Evolutionary conservation across 2,329 filamentous ascomycete genomes (phyloP).

Genomic region (Pestalotiopsis sp.): DNA sequence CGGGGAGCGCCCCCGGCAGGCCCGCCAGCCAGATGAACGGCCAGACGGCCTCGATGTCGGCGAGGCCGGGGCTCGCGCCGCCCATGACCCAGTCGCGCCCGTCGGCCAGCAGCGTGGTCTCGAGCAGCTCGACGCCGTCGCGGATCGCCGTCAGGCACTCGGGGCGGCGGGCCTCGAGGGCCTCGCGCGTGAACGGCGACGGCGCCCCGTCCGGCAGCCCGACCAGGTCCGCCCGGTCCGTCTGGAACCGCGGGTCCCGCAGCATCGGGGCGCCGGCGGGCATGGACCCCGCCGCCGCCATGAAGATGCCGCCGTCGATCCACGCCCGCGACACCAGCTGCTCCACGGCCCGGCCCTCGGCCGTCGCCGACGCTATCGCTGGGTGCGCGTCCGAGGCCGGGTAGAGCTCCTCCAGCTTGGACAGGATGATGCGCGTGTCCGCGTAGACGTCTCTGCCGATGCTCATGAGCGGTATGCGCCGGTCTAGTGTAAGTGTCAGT

Average conservation of each 20-base stretch:
- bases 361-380: slow-evolving; percentile 36
- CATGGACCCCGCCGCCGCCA: slow-evolving; percentile 54
- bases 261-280: slow-evolving; percentile 56
- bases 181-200: slow-evolving; percentile 26
- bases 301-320: slow-evolving; percentile 63
- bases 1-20: slow-evolving; percentile 58
- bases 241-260: slow-evolving; percentile 59
- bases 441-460: slow-evolving; percentile 70
- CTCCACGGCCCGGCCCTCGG: slow-evolving; percentile 50
- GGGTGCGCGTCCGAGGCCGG: slow-evolving; percentile 41
- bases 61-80: slow-evolving; percentile 54
- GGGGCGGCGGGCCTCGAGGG: slow-evolving; percentile 38
- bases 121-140: slow-evolving; percentile 58
- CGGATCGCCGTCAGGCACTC: slow-evolving; percentile 60
- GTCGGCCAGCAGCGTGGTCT: slow-evolving; percentile 65
- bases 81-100: slow-evolving; percentile 66
- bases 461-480: slow-evolving; percentile 69
- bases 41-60: slow-evolving; percentile 73
- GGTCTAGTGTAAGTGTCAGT: slow-evolving; percentile 40
- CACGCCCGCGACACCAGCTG: slow-evolving; percentile 58
- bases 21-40: slow-evolving; percentile 66
- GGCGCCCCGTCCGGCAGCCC: slow-evolving; percentile 20
- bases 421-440: slow-evolving; percentile 70
- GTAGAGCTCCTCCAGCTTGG: slow-evolving; percentile 62
- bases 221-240: slow-evolving; percentile 53